Conservation (phyloP, 257 asterid genomes). For the Nicotiana knightiana region DNA sequence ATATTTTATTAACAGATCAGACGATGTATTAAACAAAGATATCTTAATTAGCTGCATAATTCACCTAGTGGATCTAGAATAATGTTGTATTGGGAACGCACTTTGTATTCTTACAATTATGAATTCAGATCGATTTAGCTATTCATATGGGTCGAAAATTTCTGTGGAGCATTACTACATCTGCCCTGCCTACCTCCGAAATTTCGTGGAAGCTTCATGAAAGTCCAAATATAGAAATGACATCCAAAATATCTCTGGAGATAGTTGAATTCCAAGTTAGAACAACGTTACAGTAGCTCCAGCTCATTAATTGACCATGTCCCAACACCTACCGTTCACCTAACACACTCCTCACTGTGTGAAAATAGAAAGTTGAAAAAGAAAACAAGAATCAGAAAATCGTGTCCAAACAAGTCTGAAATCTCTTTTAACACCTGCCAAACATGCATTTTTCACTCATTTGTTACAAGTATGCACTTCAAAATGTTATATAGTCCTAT, state of each 20-base stretch:
- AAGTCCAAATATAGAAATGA: neutral
- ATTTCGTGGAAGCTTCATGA: neutral
- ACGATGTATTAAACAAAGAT: neutral
- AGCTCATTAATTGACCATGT: conserved; percentile 1
- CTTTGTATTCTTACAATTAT: too few species aligned
- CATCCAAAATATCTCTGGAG: neutral
- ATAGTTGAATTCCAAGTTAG: neutral
- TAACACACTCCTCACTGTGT: neutral
- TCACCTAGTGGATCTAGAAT: neutral
- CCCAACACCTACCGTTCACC: neutral
- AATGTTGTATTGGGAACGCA: too few species aligned
- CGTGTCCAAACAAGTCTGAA: neutral
- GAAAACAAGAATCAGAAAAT: neutral
- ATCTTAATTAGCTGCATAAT: neutral
- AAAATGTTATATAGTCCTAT: too few species aligned
- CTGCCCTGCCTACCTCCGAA: neutral
- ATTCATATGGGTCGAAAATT: too few species aligned
- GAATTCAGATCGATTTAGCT: too few species aligned
- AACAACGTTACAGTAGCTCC: neutral
- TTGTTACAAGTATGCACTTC: neutral
- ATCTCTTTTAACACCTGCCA: neutral
- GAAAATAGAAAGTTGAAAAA: neutral
- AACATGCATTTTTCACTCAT: neutral
- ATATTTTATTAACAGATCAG: neutral
- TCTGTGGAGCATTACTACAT: too few species aligned